Conservation (phyloP, 2,329 filamentous ascomycete genomes). For the Diplodia mutila region DNA sequence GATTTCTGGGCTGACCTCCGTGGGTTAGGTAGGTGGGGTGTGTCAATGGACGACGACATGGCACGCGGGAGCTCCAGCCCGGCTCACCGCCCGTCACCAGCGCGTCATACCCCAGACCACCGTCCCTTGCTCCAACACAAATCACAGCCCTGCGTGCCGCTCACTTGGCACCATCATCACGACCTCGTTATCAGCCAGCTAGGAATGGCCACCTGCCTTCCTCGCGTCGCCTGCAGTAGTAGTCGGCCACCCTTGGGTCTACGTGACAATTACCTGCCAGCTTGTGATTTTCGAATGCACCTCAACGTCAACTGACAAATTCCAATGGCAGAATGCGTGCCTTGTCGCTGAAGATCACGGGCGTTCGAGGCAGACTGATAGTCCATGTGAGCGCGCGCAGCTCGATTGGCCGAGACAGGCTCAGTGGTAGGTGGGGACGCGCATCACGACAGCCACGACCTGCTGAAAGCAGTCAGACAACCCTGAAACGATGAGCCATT, state of each 20-base stretch:
- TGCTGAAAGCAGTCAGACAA: background rate
- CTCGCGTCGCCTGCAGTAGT: background rate
- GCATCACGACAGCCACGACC: background rate
- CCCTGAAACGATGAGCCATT: background rate
- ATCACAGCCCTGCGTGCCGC: background rate
- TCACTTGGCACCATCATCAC: slow-evolving; percentile 5
- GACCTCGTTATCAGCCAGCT: background rate
- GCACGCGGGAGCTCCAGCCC: background rate
- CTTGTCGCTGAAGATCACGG: background rate
- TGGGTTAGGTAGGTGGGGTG: background rate
- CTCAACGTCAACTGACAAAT: slow-evolving; percentile 15
- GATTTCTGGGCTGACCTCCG: background rate
- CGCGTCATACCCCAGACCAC: background rate
- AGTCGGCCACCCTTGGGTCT: background rate
- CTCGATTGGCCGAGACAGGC: background rate
- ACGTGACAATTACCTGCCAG: background rate
- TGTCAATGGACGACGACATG: slow-evolving; percentile 16
- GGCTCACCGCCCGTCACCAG: background rate
- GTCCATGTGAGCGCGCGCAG: background rate
- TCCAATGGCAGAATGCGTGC: background rate
- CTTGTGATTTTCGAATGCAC: background rate
- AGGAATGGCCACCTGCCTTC: background rate
- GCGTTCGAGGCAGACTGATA: background rate
- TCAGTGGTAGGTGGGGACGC: background rate
- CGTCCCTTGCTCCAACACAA: background rate